Evolutionary conservation across 805 yeast species (phyloP).

Genomic region (Monosporozyma yasuniensis): DNA sequence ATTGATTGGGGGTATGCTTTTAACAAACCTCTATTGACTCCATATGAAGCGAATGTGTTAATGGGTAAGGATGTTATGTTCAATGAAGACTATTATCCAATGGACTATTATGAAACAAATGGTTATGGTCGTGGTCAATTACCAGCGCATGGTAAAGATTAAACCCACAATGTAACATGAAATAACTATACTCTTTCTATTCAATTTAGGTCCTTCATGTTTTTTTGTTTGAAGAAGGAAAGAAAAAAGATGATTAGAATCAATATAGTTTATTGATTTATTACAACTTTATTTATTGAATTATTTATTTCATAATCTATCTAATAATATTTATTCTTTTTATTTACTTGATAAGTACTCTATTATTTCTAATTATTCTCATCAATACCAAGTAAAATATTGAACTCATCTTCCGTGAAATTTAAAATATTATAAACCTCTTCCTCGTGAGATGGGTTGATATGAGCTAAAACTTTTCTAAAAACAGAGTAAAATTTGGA

Average conservation of each 20-base stretch:
- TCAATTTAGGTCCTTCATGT: background rate
- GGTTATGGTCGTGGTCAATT: constrained; percentile 86
- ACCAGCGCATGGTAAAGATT: constrained; percentile 36
- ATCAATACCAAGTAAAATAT: constrained; percentile 65
- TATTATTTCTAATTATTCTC: background rate
- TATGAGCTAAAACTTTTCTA: constrained; percentile 28
- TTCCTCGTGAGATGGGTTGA: constrained; percentile 17
- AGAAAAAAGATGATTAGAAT: background rate
- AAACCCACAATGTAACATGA: background rate
- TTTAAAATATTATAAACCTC: constrained; percentile 18
- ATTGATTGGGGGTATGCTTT: constrained; percentile 99
- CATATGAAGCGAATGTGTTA: constrained; percentile 92
- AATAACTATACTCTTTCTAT: background rate
- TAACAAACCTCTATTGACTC: constrained; percentile 82
- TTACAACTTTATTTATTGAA: background rate
- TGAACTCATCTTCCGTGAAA: constrained; percentile 39
- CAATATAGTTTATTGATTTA: background rate
- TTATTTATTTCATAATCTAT: background rate
- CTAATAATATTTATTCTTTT: background rate
- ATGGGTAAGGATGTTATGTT: constrained; percentile 63
- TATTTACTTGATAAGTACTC: background rate
- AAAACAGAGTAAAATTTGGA: constrained; percentile 35
- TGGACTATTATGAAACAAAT: constrained; percentile 87
- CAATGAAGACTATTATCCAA: constrained; percentile 65
- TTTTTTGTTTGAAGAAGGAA: background rate